phyloP scores from a whole-genome alignment of 257 asterid species.

The Nicotiana knightiana region DNA sequence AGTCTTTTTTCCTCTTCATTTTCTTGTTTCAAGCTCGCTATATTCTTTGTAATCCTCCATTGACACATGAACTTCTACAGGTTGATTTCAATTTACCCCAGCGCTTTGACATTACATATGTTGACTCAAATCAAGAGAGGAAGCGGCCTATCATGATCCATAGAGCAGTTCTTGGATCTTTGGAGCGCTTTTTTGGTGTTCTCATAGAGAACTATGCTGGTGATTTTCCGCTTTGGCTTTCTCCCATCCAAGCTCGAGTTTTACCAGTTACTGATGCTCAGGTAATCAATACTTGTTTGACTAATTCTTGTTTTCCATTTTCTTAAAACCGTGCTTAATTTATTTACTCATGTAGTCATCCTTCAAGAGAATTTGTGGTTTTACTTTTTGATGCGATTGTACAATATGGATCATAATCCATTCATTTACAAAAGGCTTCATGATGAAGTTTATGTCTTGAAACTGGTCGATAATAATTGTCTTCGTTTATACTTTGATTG shows the following conservation, averaged over 20 bases:
- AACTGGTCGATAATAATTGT: not conserved
- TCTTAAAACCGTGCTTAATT: not conserved
- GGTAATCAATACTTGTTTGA: constrained; percentile 32
- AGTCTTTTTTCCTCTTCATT: not conserved
- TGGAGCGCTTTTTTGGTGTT: constrained; percentile 93
- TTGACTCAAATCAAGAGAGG: constrained; percentile 76
- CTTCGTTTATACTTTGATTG: constrained; percentile 4
- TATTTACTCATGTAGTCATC: not conserved
- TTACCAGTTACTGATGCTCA: constrained; percentile 84
- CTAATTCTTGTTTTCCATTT: not conserved
- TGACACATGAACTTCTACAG: constrained; percentile 28
- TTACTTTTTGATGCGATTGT: not conserved
- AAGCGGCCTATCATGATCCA: constrained; percentile 91
- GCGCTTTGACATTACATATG: constrained; percentile 76
- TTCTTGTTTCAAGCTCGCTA: not conserved
- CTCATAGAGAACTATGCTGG: constrained; percentile 92
- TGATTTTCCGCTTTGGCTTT: constrained; percentile 94
- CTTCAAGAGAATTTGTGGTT: not conserved
- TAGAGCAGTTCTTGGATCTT: constrained; percentile 91
- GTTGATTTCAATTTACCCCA: constrained; percentile 92
- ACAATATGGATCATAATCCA: not conserved
- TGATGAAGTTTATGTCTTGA: not conserved
- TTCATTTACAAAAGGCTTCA: not conserved
- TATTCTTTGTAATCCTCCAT: not conserved
- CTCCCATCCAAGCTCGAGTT: constrained; percentile 80